A percentile compares a stretch with the other conserved stretches of the same genome.
Conservation (phyloP, 1,139 yeast species). For the Pichia cactophila region DNA sequence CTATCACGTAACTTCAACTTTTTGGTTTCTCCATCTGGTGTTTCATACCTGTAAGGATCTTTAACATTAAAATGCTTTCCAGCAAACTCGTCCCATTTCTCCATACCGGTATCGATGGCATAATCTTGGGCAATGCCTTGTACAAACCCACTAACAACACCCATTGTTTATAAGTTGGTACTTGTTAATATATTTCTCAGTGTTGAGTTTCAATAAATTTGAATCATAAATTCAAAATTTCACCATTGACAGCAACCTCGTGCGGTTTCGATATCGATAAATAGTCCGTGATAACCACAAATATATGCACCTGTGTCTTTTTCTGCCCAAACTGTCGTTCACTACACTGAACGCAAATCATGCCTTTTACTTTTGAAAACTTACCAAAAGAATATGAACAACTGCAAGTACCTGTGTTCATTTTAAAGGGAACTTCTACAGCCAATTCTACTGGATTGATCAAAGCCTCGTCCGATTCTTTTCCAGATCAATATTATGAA, state of each 20-base stretch:
- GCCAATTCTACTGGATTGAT: conserved; percentile 29
- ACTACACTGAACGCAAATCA: neutral
- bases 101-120: conserved; percentile 29
- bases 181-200: no score
- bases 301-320: no score
- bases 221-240: no score
- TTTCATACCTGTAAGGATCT: conserved; percentile 61
- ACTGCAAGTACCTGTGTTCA: conserved; percentile 38
- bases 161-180: neutral
- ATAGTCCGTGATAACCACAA: no score
- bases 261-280: no score
- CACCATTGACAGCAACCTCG: no score
- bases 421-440: conserved; percentile 37
- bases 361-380: conserved; percentile 25
- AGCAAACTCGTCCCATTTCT: conserved; percentile 56
- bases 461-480: conserved; percentile 40
- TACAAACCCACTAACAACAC: conserved; percentile 6
- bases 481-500: conserved; percentile 68
- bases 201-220: no score
- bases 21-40: conserved; percentile 40
- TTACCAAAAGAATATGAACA: conserved; percentile 27
- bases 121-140: conserved; percentile 12
- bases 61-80: conserved; percentile 53
- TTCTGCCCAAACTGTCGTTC: no score
- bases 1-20: conserved; percentile 53